Base-by-base conservation (phyloP, 345 rosid species). In the Jatropha curcas region DNA sequence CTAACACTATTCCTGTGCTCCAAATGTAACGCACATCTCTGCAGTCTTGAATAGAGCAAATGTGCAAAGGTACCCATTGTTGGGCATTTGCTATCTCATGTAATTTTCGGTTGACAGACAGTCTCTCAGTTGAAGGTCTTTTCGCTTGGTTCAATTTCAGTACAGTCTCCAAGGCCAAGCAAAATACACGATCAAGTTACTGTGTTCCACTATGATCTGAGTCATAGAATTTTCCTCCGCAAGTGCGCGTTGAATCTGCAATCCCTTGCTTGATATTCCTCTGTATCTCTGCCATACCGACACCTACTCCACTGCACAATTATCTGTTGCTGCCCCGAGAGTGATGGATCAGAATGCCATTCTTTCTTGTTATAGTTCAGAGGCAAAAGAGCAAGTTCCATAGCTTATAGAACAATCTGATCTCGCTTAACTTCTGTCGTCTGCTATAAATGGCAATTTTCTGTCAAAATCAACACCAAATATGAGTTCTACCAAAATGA, bases 41-140 rank as follows among this genome's bases (percentile, higher is more conserved):
- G 17, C 1, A 17, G n/a, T 48, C n/a, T 2, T 5, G 3, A 19
- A 14, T 19, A 20, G 65, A 60, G 45, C 25, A 60, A 4, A 60
- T 34, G 14, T 27, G 27, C 46, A 20, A 35, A 8, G 65, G n/a
- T n/a, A 24, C 35, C 24, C 74, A 31, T 2, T 1, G n/a, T 16
- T n/a, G 22, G 70, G 27, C 51, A 28, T 59, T 71, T 37, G 83
- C 73, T 33, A n/a, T n/a, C n/a, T 81, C 74, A 6, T 73, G 17
- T 69, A 93, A 73, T 69, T 74, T n/a, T n/a, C n/a, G 82, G 74
- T 77, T 89, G 39, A 89, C 93, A 20, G n/a, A 82, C 98, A 43
- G n/a, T 88, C 86, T 81, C 87, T 87, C 96, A 84, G n/a, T 93
- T 33, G 83, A 75, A 1, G 92, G 96, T 73, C 98, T 85, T 63